Conservation (phyloP, 108 stramenopile species). For the Cyclotella kingstonii region DNA sequence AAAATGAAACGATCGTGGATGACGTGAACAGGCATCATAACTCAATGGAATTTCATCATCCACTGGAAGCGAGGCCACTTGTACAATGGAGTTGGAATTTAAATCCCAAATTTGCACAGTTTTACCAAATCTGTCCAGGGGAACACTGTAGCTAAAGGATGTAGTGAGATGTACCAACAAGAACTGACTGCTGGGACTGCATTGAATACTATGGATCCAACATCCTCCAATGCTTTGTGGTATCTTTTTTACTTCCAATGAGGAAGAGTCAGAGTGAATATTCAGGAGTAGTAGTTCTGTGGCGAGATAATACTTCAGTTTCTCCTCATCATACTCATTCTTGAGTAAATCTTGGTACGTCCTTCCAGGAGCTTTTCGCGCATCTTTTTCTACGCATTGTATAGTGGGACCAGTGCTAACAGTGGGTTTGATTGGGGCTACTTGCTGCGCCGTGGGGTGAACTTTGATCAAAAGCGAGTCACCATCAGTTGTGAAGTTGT, state of each 20-base stretch:
- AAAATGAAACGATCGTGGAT: conserved; percentile 25
- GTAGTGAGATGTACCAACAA: conserved; percentile 15
- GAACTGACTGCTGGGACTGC: conserved; percentile 29
- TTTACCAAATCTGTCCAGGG: conserved; percentile 27
- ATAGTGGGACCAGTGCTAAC: conserved; percentile 30
- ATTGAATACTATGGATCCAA: conserved; percentile 12
- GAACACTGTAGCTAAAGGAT: conserved; percentile 34
- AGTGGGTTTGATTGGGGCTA: conserved; percentile 14
- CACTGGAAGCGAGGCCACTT: conserved; percentile 26
- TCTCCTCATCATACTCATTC: conserved; percentile 35
- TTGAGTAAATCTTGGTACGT: conserved; percentile 45
- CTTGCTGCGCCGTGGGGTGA: no score
- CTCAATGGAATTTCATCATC: conserved; percentile 45
- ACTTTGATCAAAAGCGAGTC: conserved; percentile 20
- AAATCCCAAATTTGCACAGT: conserved; percentile 35
- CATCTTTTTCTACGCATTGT: conserved; percentile 22
- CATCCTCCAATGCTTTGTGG: conserved; percentile 2
- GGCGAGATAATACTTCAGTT: conserved; percentile 22
- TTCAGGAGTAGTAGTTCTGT: conserved; percentile 23
- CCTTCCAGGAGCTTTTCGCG: conserved; percentile 38
- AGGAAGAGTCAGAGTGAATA: not conserved
- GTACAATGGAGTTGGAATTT: not conserved
- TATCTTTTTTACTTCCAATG: not conserved
- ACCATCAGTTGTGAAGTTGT: conserved; percentile 18
- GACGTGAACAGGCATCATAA: conserved; percentile 39